Evolutionary conservation across 169 alveolate species (phyloP).

Genomic region (Plasmodium gonderi): DNA sequence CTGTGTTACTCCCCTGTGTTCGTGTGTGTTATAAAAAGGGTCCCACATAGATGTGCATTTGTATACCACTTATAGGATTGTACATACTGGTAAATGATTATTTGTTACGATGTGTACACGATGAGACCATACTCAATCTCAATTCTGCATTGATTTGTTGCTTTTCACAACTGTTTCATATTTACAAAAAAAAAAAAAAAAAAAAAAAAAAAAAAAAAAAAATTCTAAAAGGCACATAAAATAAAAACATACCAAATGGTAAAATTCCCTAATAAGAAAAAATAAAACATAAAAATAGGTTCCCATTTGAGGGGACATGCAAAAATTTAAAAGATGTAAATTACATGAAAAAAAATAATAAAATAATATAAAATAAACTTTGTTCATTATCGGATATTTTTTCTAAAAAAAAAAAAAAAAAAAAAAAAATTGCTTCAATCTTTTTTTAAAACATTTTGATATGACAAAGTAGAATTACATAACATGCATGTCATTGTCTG

Average conservation of each 20-base stretch:
- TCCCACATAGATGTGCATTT: no score
- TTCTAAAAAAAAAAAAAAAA: no score
- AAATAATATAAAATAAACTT: not conserved
- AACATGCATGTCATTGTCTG: not conserved
- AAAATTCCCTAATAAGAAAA: not conserved
- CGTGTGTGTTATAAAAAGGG: not conserved
- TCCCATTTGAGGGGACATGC: not conserved
- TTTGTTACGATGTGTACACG: no score
- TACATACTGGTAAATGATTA: not conserved
- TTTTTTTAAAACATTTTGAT: not conserved
- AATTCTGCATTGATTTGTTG: not conserved
- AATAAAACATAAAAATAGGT: not conserved
- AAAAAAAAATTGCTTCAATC: not conserved
- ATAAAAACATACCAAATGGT: no score
- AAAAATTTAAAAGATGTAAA: not conserved
- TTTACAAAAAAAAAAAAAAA: not conserved
- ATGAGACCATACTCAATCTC: not conserved
- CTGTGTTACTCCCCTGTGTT: not conserved
- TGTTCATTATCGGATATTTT: not conserved
- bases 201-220: not conserved
- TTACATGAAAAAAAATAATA: not conserved
- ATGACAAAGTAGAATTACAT: not conserved
- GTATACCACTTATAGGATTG: not conserved
- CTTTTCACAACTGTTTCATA: not conserved
- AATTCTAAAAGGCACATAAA: not conserved